These are phyloP conservation scores for Penicillium sp. DNA, from an alignment of 2,329 filamentous ascomycete species.

Conservation along the genomic window DNA sequence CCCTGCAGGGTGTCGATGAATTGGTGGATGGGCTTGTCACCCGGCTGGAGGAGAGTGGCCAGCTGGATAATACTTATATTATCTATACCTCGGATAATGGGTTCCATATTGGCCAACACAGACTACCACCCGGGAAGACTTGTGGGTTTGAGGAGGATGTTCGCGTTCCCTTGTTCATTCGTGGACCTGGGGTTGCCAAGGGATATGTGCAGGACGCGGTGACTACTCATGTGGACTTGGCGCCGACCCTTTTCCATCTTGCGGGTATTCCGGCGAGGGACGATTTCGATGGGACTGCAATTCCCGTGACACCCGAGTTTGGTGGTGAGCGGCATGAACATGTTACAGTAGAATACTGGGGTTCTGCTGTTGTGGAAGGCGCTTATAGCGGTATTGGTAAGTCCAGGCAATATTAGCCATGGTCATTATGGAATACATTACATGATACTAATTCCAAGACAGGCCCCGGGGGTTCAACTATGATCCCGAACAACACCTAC, in stretches of 20 bases:
- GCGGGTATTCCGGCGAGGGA: constrained; percentile 42
- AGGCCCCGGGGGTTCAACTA: constrained; percentile 22
- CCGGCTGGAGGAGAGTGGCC: constrained; percentile 42
- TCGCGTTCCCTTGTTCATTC: constrained; percentile 59
- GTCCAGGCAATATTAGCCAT: background rate
- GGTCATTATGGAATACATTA: background rate
- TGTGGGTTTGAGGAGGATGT: constrained; percentile 62
- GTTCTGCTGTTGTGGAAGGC: constrained; percentile 37
- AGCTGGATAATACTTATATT: constrained; percentile 58
- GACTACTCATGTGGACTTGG: constrained; percentile 64
- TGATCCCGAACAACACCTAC: constrained; percentile 40
- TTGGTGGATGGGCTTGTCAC: constrained; percentile 50
- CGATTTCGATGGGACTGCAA: constrained; percentile 60
- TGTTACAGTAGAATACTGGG: constrained; percentile 61
- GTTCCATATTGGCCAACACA: constrained; percentile 61
- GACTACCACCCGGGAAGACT: constrained; percentile 58
- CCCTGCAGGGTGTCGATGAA: constrained; percentile 57
- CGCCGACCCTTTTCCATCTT: constrained; percentile 58
- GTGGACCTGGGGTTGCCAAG: constrained; percentile 56
- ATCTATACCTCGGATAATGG: constrained; percentile 63
- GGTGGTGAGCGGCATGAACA: constrained; percentile 50
- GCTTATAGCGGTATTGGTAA: constrained; percentile 29
- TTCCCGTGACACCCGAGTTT: constrained; percentile 41
- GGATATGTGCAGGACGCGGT: constrained; percentile 48
- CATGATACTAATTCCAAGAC: background rate